Percentiles rank a stretch among this genome's conserved stretches.
These are phyloP conservation scores for Purshia tridentata DNA, from an alignment of 306 rosid genomes.

Conservation along the genomic window DNA sequence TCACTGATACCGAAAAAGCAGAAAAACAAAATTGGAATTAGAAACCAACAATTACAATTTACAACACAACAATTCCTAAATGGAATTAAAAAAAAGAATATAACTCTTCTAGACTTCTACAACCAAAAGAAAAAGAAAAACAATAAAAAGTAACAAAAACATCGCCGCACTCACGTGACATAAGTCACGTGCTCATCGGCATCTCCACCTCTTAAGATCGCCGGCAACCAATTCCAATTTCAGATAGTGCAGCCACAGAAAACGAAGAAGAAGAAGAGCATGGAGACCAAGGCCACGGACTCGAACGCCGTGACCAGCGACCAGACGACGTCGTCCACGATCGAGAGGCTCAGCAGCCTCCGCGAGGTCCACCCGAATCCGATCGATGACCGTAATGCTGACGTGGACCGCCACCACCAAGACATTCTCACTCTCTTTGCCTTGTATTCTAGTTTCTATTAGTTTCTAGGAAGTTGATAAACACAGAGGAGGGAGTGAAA, in stretches of 20 bases:
- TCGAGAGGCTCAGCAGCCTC: slow-evolving; percentile 41
- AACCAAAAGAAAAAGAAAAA: not conserved
- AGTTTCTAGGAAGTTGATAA: too few relatives aligned
- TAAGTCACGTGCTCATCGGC: not conserved
- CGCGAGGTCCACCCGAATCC: slow-evolving; percentile 46
- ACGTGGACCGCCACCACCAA: slow-evolving; percentile 34
- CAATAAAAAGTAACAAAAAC: not conserved
- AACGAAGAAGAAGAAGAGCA: slow-evolving; percentile 80
- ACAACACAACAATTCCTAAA: too few relatives aligned
- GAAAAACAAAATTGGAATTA: too few relatives aligned
- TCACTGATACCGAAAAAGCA: too few relatives aligned
- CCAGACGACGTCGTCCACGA: slow-evolving; percentile 79
- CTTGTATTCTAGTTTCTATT: not conserved
- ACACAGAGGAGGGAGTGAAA: too few relatives aligned
- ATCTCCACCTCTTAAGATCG: not conserved
- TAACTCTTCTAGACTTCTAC: not conserved
- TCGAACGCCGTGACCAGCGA: slow-evolving; percentile 66
- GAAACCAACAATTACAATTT: too few relatives aligned
- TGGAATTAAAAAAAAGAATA: too few relatives aligned
- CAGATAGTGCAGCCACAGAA: slow-evolving; percentile 80
- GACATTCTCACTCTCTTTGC: slow-evolving; percentile 26
- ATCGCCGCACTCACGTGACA: not conserved
- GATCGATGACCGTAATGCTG: slow-evolving; percentile 39
- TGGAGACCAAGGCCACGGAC: slow-evolving; percentile 67
- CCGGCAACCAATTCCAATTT: not conserved